Evolutionary conservation across 768 basidiomycete species (phyloP), one percentile per base, ranked within the genome.

Genomic region (Suillus lakei): DNA sequence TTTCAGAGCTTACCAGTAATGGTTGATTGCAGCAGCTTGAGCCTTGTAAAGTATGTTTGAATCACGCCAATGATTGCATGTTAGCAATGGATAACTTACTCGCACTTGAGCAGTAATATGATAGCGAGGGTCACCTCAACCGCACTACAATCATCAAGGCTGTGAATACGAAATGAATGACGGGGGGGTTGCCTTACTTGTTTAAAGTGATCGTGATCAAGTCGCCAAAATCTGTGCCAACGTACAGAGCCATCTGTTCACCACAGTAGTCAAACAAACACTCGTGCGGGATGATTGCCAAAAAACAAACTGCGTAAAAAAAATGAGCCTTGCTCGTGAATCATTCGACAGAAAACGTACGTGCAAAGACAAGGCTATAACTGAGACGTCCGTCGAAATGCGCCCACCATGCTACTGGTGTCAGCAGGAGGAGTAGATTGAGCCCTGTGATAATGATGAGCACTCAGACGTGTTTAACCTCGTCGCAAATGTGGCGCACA

Each of bases 91-190:
- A 39, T n/a, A 7, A 84, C 88, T 76, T 69, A 90, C 88, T 91
- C 86, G 86, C 89, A 89, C 75, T 84, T 86, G n/a, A 73, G 68
- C n/a, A 92, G 76, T 21, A 92, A 79, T 63, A 91, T 84, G 60
- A 92, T 88, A 0, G 89, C 89, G 6, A 93, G 77, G 0, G 89
- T 88, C 0, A 86, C 91, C 76, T 93, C 91, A 1, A 93, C 89
- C 9, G 85, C 79, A 71, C 90, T 91, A 30, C 21, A 48, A 56
- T 55, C 54, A 62, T 39, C 46, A 62, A 59, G 41, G 16, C 10
- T n/a, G 13, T 32, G 13, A 10, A 55, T 21, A 59, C 16, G 39
- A 28, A 21, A 39, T 5, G n/a, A 6, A 38, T 23, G 48, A 66
- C 34, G n/a, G n/a, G 34, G 3, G 50, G 70, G 18, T 18, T 28